A percentile compares a stretch with the other conserved stretches of the same genome.
These are phyloP conservation scores for Decorospora gaudefroyi DNA, from an alignment of 2,329 filamentous ascomycete species.

Conservation along the genomic window DNA sequence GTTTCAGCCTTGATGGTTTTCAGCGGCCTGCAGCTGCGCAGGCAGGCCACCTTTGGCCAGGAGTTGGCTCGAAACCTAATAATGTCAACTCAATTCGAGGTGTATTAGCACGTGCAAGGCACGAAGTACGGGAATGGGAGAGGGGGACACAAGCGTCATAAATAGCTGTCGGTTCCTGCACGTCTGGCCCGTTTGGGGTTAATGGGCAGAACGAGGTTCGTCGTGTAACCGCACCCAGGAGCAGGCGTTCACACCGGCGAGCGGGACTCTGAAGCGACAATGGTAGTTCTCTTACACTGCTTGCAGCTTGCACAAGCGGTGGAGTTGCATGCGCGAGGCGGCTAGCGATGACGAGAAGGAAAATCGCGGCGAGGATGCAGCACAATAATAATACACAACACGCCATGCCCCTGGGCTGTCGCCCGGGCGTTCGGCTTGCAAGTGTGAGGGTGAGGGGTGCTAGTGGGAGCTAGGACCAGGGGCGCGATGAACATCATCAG, in stretches of 20 bases:
- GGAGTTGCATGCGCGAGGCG: slow-evolving; percentile 8
- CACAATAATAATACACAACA: slow-evolving; percentile 6
- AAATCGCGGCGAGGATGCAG: slow-evolving; percentile 6
- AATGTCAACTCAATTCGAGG: slow-evolving; percentile 9
- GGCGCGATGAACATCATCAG: slow-evolving; percentile 29
- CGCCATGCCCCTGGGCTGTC: slow-evolving; percentile 13
- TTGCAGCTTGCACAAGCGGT: slow-evolving; percentile 7
- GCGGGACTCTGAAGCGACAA: slow-evolving; percentile 22
- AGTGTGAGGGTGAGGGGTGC: slow-evolving; percentile 19
- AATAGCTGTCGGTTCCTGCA: slow-evolving; percentile 36
- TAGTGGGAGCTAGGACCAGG: slow-evolving; percentile 19
- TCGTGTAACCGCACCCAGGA: slow-evolving; percentile 36
- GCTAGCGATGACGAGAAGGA: slow-evolving; percentile 1
- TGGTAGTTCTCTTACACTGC: slow-evolving; percentile 3
- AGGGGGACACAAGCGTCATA: slow-evolving; percentile 25
- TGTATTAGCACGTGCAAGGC: slow-evolving; percentile 32
- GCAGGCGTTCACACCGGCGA: slow-evolving; percentile 31
- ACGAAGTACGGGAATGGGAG: slow-evolving; percentile 23
- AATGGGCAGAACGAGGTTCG: slow-evolving; percentile 25
- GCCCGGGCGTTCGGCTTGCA: slow-evolving; percentile 16
- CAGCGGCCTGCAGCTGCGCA: slow-evolving; percentile 16
- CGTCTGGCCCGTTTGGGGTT: slow-evolving; percentile 37
- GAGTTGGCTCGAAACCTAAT: no score
- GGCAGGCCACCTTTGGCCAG: slow-evolving; percentile 6
- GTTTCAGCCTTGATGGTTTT: slow-evolving; percentile 28